Evolutionary conservation across 1,284 basidiomycete species (phyloP), one percentile per base, ranked within the genome.

Genomic region (Naganishia liquefaciens): DNA sequence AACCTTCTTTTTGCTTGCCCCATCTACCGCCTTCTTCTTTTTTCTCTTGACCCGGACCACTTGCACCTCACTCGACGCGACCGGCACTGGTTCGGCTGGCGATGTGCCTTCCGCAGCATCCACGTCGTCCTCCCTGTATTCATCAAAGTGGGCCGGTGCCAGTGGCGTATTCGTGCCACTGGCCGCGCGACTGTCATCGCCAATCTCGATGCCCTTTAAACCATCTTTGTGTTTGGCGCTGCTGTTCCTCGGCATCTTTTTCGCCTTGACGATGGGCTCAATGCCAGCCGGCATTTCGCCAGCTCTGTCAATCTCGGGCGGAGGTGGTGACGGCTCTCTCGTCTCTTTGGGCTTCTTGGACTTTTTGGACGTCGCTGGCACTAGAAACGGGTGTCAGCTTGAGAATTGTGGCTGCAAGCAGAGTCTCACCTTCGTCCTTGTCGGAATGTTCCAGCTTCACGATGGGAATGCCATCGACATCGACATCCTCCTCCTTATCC

Each of bases 221-320:
- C 49, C 27, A 25, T 63, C 57, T 58, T 55, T 28, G 49, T 13
- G 15, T 46, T 44, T 61, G 28, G 49, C 50, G 9, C 10, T 47
- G 9, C 28, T 57, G 17, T 42, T 27, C 11, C 23, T 5, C 25
- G 62, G 47, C 51, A 55, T 7, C 50, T 61, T 49, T 58, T 53
- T 42, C 27, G 44, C 27, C 19, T 55, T 21, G n/a, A 62, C 64
- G 63, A 47, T 28, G 42, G 43, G 2, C 63, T 54, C 11, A 51
- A 55, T 82, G 37, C 85, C 84, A 47, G 84, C 83, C 1, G 91
- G 93, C 88, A 93, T 90, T 77, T 93, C 91, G 1, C 92, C 92
- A 0, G 86, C 84, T 70, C 84, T 84, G 70, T 93, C 90, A 68
- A 94, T 76, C 37, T 74, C 72, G 3, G 72, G 72, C 15, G 73